Base-by-base conservation (phyloP, 306 rosid species). In the Alnus glutinosa region DNA sequence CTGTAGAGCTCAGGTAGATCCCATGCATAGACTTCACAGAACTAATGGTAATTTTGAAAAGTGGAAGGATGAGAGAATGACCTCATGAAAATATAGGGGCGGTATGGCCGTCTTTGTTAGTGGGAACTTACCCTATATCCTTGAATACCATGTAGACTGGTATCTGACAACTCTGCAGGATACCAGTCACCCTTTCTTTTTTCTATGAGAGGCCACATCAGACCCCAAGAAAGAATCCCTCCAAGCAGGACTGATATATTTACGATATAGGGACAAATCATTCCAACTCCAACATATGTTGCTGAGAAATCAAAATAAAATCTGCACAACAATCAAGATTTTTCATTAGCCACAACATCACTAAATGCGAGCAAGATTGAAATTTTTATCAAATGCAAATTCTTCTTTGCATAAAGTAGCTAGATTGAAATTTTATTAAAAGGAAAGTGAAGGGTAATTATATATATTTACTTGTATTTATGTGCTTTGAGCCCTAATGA, bases 151-250 rank as follows among this genome's bases (percentile, higher is more conserved):
- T 44, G 32, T 0, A 74, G 0, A 18, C 79, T 62, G 44, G 3
- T 9, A 15, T 2, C 0, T 30, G 1, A 0, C 4, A 72, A 49
- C 6, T 16, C 36, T 61, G 79, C 73, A 30, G 14, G 1, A 11
- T 76, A 76, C 79, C 79, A 76, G 2, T 47, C 18, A 4, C 79
- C 79, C 59, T 47, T 62, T 49, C 44, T 55, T 14, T 37, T 42
- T 37, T 55, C 78, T 55, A 74, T 74, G 68, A 55, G 68, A 19
- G 78, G 78, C 79, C 79, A 76, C 79, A 76, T 76, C 19, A 76
- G n/a, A 13, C 61, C 79, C 79, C 73, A 76, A 30, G 79, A 76
- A 49, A 76, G 46, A 47, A 76, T 76, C 5, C 72, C 79, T 46
- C 79, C 79, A 32, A 76, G 49, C 1, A 76, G 72, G 47, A 76